These are phyloP conservation scores for Bolboschoenoplectus hybrid DNA, from an alignment of 202 grass and related monocot genomes.

Conservation along the genomic window DNA sequence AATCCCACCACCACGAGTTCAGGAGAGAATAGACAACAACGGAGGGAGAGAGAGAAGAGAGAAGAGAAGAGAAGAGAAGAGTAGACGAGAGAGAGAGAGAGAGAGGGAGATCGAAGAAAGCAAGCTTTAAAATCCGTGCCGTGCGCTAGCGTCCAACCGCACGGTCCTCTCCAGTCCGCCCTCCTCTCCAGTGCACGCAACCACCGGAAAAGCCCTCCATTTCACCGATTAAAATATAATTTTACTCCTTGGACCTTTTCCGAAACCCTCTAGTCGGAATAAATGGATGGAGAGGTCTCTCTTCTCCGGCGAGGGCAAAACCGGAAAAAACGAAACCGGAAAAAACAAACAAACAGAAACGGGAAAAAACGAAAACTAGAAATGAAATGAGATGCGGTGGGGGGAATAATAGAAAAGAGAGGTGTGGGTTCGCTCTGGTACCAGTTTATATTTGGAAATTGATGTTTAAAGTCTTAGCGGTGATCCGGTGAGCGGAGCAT, in stretches of 20 bases:
- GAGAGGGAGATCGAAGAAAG: slow-evolving; percentile 28
- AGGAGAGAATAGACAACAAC: slow-evolving; percentile 32
- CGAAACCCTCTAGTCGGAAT: slow-evolving; percentile 33
- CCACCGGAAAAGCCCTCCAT: slow-evolving; percentile 12
- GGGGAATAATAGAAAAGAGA: slow-evolving; percentile 36
- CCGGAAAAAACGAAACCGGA: slow-evolving; percentile 33
- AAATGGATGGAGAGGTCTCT: neutral
- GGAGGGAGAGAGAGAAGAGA: neutral
- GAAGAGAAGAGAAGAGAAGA: neutral
- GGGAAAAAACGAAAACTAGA: slow-evolving; percentile 21
- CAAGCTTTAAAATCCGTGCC: slow-evolving; percentile 45
- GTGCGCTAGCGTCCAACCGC: slow-evolving; percentile 42
- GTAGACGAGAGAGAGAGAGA: neutral
- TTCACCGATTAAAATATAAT: slow-evolving; percentile 11
- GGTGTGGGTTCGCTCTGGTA: slow-evolving; percentile 6
- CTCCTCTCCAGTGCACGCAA: slow-evolving; percentile 32
- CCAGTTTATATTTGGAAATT: slow-evolving; percentile 42
- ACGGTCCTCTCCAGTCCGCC: slow-evolving; percentile 32
- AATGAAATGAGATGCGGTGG: neutral
- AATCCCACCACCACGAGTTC: slow-evolving; percentile 25
- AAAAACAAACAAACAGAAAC: slow-evolving; percentile 33
- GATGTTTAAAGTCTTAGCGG: slow-evolving; percentile 29
- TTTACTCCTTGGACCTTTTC: neutral
- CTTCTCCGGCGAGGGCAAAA: slow-evolving; percentile 41
- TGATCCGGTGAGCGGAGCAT: slow-evolving; percentile 41